Percentiles rank a stretch among this genome's conserved stretches.
phyloP scores from a whole-genome alignment of 1,284 basidiomycete species.

The Cryptococcus deneoformans region DNA sequence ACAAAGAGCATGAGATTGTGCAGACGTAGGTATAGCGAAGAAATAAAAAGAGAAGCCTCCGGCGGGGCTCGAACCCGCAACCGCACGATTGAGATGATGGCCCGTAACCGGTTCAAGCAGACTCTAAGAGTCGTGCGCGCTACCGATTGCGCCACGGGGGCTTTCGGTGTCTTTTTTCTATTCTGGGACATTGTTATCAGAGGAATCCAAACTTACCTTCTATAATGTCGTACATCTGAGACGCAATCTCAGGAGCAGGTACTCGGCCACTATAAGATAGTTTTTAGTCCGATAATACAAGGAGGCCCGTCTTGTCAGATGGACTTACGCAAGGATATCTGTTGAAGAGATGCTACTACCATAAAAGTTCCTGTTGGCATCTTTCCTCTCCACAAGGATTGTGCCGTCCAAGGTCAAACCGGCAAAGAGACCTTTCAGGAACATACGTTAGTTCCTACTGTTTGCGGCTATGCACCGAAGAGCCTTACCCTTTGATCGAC shows the following conservation, averaged over 20 bases:
- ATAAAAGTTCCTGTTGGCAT: conserved; percentile 93
- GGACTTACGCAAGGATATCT: conserved; percentile 66
- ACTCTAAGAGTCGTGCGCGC: no score
- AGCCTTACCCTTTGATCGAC: conserved; percentile 79
- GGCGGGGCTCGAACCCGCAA: no score
- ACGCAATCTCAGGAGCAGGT: conserved; percentile 94
- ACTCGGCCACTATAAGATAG: conserved; percentile 66
- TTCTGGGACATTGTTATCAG: no score
- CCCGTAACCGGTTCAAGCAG: no score
- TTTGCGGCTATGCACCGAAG: neutral
- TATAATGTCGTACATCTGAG: conserved; percentile 89
- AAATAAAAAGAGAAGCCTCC: no score
- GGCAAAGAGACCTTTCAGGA: conserved; percentile 76
- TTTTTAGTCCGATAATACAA: neutral
- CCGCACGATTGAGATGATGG: no score
- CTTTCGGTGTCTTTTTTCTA: no score
- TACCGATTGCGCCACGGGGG: no score
- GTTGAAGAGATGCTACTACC: conserved; percentile 84
- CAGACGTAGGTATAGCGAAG: no score
- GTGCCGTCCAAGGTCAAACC: conserved; percentile 95
- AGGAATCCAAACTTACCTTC: conserved; percentile 54
- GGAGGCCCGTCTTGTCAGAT: neutral
- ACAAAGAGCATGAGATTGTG: conserved; percentile 4
- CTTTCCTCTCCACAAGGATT: conserved; percentile 89
- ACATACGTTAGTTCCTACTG: neutral